Evolutionary conservation across 2,329 filamentous ascomycete genomes (phyloP).

Genomic region (Cladosporium sp.): DNA sequence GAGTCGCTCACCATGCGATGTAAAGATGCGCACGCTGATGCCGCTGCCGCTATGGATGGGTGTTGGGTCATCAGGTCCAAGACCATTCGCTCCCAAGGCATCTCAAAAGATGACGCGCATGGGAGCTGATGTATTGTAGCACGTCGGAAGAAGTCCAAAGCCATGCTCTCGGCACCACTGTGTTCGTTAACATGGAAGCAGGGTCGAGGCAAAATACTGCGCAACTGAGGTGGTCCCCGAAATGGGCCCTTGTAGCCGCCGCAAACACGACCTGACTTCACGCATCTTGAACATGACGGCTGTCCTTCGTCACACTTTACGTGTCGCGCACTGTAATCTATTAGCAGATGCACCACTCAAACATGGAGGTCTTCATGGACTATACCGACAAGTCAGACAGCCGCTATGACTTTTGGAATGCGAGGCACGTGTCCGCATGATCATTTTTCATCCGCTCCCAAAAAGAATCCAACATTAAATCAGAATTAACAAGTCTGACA

Average conservation of each 20-base stretch:
- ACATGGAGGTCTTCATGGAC: not conserved
- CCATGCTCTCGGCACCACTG: not conserved
- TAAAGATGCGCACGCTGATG: not conserved
- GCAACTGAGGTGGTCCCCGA: not conserved
- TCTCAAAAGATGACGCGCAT: conserved; percentile 1
- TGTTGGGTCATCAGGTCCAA: not conserved
- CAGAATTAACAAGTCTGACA: not conserved
- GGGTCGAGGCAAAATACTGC: not conserved
- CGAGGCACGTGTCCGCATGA: not conserved
- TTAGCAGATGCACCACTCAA: not conserved
- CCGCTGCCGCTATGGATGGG: not conserved
- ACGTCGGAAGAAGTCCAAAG: not conserved
- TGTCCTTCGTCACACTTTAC: conserved; percentile 4
- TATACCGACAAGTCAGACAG: conserved; percentile 5
- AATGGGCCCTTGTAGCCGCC: conserved; percentile 1
- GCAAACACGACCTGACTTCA: not conserved
- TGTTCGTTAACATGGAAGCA: not conserved
- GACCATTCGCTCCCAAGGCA: not conserved
- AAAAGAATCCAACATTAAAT: not conserved
- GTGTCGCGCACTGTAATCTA: not conserved
- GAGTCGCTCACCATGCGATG: not conserved
- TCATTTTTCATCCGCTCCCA: not conserved
- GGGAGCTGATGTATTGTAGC: not conserved
- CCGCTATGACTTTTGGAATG: not conserved
- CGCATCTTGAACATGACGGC: not conserved